These are phyloP conservation scores for Knoxdaviesia capensis DNA, from an alignment of 2,329 filamentous ascomycete species.

Conservation along the genomic window DNA sequence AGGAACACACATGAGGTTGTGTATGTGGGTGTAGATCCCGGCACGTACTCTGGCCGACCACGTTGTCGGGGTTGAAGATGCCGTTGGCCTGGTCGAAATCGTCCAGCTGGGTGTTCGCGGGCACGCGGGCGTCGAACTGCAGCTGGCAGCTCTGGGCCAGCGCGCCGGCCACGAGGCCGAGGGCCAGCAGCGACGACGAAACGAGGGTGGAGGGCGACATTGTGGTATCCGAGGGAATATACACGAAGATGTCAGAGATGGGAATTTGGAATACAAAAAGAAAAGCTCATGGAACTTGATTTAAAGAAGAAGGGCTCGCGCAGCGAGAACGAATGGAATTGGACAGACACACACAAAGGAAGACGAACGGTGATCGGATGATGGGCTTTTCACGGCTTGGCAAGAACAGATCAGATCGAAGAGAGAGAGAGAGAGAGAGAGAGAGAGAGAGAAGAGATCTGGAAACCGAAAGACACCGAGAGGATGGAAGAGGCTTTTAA, in stretches of 20 bases:
- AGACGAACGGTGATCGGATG: too few relatives aligned
- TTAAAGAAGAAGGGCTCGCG: too few relatives aligned
- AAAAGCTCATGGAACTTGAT: not conserved
- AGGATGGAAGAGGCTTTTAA: too few relatives aligned
- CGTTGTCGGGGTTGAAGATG: conserved; percentile 29
- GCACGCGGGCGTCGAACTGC: conserved; percentile 24
- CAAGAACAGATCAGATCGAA: too few relatives aligned
- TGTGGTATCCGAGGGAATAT: conserved; percentile 11
- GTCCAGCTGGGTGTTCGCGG: conserved; percentile 14
- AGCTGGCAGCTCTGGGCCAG: conserved; percentile 5
- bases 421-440: too few relatives aligned
- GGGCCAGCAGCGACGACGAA: not conserved
- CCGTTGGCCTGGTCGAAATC: conserved; percentile 20
- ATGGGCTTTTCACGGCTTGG: too few relatives aligned
- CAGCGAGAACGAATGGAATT: too few relatives aligned
- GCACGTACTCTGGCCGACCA: conserved; percentile 24
- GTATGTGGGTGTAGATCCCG: not conserved
- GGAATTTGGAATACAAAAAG: conserved; percentile 4
- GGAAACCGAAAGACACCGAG: too few relatives aligned
- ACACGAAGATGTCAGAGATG: conserved; percentile 13
- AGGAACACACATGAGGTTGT: not conserved
- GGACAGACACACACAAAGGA: too few relatives aligned
- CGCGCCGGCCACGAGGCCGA: conserved; percentile 1
- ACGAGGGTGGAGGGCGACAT: conserved; percentile 9
- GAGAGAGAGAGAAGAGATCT: too few relatives aligned